Evolutionary conservation across 495 filamentous ascomycete species (phyloP).

Genomic region (Penicillium canescens): DNA sequence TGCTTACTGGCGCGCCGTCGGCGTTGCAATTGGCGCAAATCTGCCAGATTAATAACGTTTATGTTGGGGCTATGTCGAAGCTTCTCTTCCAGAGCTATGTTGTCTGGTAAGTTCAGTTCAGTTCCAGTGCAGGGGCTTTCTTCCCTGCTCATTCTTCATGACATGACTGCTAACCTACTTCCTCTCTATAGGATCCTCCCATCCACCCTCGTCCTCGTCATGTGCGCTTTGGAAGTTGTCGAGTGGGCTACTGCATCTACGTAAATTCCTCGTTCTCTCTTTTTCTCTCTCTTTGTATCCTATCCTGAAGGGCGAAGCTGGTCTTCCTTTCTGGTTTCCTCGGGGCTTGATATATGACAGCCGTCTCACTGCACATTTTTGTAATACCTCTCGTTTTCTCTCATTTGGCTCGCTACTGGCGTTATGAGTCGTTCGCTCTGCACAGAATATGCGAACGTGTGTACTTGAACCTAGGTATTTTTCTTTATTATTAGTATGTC

Average conservation of each 20-base stretch:
- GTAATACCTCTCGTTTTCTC: not conserved
- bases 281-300: not conserved
- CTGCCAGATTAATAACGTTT: slow-evolving; percentile 97
- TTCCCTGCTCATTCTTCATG: not conserved
- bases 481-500: no score
- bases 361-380: not conserved
- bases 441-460: not conserved
- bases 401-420: not conserved
- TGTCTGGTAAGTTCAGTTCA: slow-evolving; percentile 67
- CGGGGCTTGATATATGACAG: not conserved
- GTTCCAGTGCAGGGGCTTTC: no score
- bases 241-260: slow-evolving; percentile 69
- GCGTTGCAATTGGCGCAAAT: slow-evolving; percentile 96
- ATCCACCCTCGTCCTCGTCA: slow-evolving; percentile 85
- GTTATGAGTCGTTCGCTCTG: not conserved
- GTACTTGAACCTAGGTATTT: no score
- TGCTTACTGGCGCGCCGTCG: slow-evolving; percentile 91
- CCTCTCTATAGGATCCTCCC: slow-evolving; percentile 73
- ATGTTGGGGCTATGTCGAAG: slow-evolving; percentile 88
- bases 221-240: slow-evolving; percentile 88
- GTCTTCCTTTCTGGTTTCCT: slow-evolving; percentile 1
- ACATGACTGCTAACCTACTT: slow-evolving; percentile 24
- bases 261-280: slow-evolving; percentile 7
- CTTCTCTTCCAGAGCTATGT: slow-evolving; percentile 98
- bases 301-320: slow-evolving; percentile 1